phyloP scores from a whole-genome alignment of 441 rosid species.

The Syzygium syzygioides region DNA sequence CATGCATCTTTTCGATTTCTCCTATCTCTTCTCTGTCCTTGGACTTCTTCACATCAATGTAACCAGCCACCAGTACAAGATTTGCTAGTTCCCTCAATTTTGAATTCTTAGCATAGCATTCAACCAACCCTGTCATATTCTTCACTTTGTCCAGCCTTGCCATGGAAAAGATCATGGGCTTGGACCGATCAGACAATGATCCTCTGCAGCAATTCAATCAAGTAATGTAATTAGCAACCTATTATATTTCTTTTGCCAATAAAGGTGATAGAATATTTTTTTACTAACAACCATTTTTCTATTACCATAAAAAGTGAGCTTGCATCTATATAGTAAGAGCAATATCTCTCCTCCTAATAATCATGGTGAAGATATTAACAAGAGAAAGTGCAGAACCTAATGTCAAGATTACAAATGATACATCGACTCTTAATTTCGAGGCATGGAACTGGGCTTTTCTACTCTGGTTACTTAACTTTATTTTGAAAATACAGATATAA shows the following conservation, averaged over 20 bases:
- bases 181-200: slow-evolving; percentile 57
- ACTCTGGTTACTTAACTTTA: background rate
- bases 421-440: background rate
- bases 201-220: slow-evolving; percentile 45
- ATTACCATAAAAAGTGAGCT: background rate
- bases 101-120: slow-evolving; percentile 60
- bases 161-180: slow-evolving; percentile 93
- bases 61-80: slow-evolving; percentile 86
- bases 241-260: background rate
- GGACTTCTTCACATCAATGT: slow-evolving; percentile 70
- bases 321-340: background rate
- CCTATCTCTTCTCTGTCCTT: slow-evolving; percentile 86
- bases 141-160: slow-evolving; percentile 92
- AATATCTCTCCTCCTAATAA: background rate
- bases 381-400: background rate
- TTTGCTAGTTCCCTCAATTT: slow-evolving; percentile 78
- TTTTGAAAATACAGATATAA: background rate
- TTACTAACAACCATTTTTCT: background rate
- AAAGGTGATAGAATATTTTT: background rate
- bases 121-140: slow-evolving; percentile 89
- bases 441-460: background rate
- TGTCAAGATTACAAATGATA: background rate
- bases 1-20: slow-evolving; percentile 89
- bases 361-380: background rate
- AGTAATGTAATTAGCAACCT: background rate